Percentiles rank a stretch among this genome's conserved stretches.
These are phyloP conservation scores for Mortierella polycephala DNA, from an alignment of 371 early-diverging fungal genomes.

Conservation along the genomic window DNA sequence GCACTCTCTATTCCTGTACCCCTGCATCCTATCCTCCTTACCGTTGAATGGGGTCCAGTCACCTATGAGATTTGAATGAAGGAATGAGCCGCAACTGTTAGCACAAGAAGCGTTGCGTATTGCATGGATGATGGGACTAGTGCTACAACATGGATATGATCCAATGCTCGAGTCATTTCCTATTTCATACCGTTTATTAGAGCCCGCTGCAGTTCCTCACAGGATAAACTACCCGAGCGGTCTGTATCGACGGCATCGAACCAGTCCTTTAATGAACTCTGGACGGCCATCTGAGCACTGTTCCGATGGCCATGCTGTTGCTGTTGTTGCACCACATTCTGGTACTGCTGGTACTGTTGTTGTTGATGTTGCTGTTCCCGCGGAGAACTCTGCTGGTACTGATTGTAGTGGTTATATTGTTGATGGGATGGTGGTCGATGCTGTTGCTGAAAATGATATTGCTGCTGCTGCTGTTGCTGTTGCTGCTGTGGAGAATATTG, in stretches of 20 bases:
- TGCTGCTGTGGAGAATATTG: constrained; percentile 15
- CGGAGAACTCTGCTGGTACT: constrained; percentile 34
- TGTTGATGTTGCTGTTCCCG: constrained; percentile 44
- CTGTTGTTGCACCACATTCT: constrained; percentile 22
- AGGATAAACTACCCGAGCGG: constrained; percentile 40
- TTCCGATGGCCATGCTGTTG: constrained; percentile 26
- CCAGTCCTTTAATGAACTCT: constrained; percentile 39
- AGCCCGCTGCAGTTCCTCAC: constrained; percentile 57
- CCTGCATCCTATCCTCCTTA: constrained; percentile 7
- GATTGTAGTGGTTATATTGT: constrained; percentile 40
- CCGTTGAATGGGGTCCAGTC: constrained; percentile 57
- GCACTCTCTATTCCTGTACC: too few species aligned
- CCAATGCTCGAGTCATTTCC: background rate
- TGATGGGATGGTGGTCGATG: constrained; percentile 22
- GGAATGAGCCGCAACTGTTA: background rate
- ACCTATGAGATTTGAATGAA: constrained; percentile 10
- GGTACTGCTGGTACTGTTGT: constrained; percentile 44
- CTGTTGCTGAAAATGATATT: constrained; percentile 4
- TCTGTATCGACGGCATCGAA: constrained; percentile 54
- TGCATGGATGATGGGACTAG: background rate
- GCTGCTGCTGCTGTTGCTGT: constrained; percentile 12
- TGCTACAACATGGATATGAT: too few species aligned
- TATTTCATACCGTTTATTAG: constrained; percentile 63
- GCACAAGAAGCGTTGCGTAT: too few species aligned
- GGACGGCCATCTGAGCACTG: constrained; percentile 15